Base-by-base conservation (phyloP, 164 flowering plant species). In the Saururus chinensis region DNA sequence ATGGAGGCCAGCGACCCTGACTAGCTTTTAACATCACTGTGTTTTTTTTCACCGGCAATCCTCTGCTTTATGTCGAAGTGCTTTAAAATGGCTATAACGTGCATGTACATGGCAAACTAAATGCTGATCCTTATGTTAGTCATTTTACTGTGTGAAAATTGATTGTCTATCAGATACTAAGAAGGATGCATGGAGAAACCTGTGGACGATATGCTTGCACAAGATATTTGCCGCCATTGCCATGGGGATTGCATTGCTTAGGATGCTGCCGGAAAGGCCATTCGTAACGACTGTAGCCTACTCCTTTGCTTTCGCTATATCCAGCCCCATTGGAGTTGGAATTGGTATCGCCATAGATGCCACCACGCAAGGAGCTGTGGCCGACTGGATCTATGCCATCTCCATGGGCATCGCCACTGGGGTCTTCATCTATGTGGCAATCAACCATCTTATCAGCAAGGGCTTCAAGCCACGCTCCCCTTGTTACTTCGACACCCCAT, bases 191-290 rank as follows among this genome's bases (percentile, higher is more conserved):
- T 91, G 97, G 95, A 86, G 81, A 73, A 80, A 79, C 62, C 72
- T 88, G 30, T 88, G 96, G 97, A 88, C 88, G 20, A 81, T 91
- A 61, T 78, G 79, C 6, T 63, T 91, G 71, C 97, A 91, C 84
- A 88, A 91, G 61, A 79, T 91, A 59, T 86, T 86, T 65, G 96
- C 89, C 60, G 96, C 93, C 56, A 64, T 86, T 14, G 85, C 88
- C 45, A 86, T 86, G 96, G 97, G 93, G 20, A 85, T 88, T 40
- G 97, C 96, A 21, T 75, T 86, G n/a, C 81, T 86, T 7, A 79
- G 76, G 64, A 83, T 91, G 87, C 66, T 82, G 10, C 97, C 92
- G 0, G 73, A 79, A 53, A 75, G 92, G 59, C 87, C 92, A 30
- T 68, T 91, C 1, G 42, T 86, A 8, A 10, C 68, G 10, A 82